A percentile compares a stretch with the other conserved stretches of the same genome.
Conservation (phyloP, 148 eudicot genomes). For the Chenopodium quinoa region DNA sequence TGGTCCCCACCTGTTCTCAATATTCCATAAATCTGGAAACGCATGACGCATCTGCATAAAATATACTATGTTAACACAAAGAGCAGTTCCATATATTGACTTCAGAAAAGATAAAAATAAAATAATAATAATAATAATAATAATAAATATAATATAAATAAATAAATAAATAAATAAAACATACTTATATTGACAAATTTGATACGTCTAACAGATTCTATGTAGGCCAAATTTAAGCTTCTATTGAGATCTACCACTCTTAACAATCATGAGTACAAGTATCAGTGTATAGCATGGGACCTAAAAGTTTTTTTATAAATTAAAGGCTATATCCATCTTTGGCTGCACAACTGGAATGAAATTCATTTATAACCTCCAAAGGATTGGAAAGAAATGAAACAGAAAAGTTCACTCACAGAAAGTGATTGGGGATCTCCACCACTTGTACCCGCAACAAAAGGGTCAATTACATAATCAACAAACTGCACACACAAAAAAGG, state of each 20-base stretch:
- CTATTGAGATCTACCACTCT: neutral
- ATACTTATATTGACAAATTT: too few relatives aligned
- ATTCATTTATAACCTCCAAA: neutral
- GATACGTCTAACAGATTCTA: neutral
- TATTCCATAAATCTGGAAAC: conserved; percentile 90
- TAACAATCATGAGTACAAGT: neutral
- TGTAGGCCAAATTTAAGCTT: neutral
- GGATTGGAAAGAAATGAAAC: conserved; percentile 1
- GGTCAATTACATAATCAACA: conserved; percentile 91
- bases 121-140: too few relatives aligned
- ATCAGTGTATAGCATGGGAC: neutral
- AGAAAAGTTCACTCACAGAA: conserved; percentile 55
- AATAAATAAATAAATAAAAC: neutral
- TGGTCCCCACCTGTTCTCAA: conserved; percentile 67
- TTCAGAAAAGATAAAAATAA: neutral
- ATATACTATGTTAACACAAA: conserved; percentile 4
- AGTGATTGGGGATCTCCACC: conserved; percentile 94
- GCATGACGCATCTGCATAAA: conserved; percentile 68
- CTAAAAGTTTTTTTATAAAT: neutral
- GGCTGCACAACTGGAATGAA: neutral
- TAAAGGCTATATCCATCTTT: neutral
- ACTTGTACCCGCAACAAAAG: conserved; percentile 90
- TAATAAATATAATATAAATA: neutral
- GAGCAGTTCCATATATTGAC: neutral
- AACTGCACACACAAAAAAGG: conserved; percentile 33